Evolutionary conservation across 352 stramenopile species (phyloP), one percentile per base, ranked within the genome.

Genomic region (Phytopythium sindhum): DNA sequence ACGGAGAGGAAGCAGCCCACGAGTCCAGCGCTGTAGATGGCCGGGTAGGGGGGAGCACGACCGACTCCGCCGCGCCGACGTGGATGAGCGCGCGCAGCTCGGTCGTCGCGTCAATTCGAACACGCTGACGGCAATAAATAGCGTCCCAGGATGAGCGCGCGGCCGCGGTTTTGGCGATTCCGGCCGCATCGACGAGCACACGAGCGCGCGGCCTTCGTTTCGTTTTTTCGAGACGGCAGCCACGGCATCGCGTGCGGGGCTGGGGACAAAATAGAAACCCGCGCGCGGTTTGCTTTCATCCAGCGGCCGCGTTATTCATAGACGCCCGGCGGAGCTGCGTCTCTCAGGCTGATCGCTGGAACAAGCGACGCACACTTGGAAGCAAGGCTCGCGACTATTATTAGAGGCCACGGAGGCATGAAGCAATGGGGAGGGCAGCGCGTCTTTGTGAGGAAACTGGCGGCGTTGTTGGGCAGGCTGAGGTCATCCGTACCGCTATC

Each of bases 1-100:
- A 51, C 55, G 33, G 21, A 23, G 47, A 37, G 24, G 56, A 58
- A 50, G 17, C 60, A 64, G 29, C 39, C 39, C 63, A 41, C 56
- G 48, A 64, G n/a, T n/a, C 55, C 56, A 8, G 14, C 4, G 39
- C 39, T 45, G 12, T 12, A 45, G 39, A n/a, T n/a, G n/a, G n/a
- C n/a, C n/a, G n/a, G n/a, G n/a, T n/a, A 6, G n/a, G 17, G 42
- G 41, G 17, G 41, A 45, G 41, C 15, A 45, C 41, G 41, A 23
- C 41, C 41, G 17, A 45, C 9, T 10, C 41, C 11, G 41, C 17
- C 41, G 41, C 41, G 41, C 41, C 41, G 10, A 52, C 11, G 45
- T 26, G 45, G 17, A 24, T 2, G 26, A 10, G 14, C 4, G 45
- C 23, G 45, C 11, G 24, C 11, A 33, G 23, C 14, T n/a, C 12